These are phyloP conservation scores for Phytophthora boehmeriae DNA, from an alignment of 352 stramenopile species.

Conservation along the genomic window DNA sequence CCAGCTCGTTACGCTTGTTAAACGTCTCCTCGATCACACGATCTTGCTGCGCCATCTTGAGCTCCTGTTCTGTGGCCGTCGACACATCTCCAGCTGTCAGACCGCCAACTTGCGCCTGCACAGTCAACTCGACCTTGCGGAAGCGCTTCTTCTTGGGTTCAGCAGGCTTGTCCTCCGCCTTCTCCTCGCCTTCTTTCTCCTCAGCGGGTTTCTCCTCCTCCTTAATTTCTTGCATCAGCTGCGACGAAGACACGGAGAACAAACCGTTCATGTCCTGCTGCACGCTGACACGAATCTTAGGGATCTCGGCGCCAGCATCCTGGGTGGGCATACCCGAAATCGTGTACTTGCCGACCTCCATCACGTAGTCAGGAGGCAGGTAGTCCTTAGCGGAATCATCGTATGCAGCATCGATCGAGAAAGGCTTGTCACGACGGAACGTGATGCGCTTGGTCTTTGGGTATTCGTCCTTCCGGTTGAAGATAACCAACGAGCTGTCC, in stretches of 20 bases:
- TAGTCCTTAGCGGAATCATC: slow-evolving; percentile 77
- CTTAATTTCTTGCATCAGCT: slow-evolving; percentile 98
- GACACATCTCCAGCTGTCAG: slow-evolving; percentile 64
- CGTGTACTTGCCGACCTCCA: slow-evolving; percentile 92
- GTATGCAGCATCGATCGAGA: slow-evolving; percentile 93
- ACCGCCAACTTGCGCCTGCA: slow-evolving; percentile 66
- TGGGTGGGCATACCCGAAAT: slow-evolving; percentile 89
- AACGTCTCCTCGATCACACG: slow-evolving; percentile 96
- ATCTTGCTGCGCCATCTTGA: slow-evolving; percentile 96
- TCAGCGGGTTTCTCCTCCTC: slow-evolving; percentile 80
- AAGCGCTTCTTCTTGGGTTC: slow-evolving; percentile 96
- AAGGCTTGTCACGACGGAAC: slow-evolving; percentile 92
- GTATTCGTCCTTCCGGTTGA: slow-evolving; percentile 95
- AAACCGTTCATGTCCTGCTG: slow-evolving; percentile 98
- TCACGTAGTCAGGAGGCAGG: slow-evolving; percentile 70
- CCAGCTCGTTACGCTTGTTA: slow-evolving; percentile 99
- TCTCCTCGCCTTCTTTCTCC: slow-evolving; percentile 61
- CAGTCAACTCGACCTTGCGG: slow-evolving; percentile 88
- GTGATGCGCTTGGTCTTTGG: slow-evolving; percentile 98
- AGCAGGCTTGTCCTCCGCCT: slow-evolving; percentile 76
- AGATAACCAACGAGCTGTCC: slow-evolving; percentile 93
- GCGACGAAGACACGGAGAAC: slow-evolving; percentile 94
- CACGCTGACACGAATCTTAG: slow-evolving; percentile 97
- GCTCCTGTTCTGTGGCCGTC: slow-evolving; percentile 89
- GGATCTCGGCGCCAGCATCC: slow-evolving; percentile 76